Conservation (phyloP, 768 basidiomycete species). For the Cyclocybe cylindracea region DNA sequence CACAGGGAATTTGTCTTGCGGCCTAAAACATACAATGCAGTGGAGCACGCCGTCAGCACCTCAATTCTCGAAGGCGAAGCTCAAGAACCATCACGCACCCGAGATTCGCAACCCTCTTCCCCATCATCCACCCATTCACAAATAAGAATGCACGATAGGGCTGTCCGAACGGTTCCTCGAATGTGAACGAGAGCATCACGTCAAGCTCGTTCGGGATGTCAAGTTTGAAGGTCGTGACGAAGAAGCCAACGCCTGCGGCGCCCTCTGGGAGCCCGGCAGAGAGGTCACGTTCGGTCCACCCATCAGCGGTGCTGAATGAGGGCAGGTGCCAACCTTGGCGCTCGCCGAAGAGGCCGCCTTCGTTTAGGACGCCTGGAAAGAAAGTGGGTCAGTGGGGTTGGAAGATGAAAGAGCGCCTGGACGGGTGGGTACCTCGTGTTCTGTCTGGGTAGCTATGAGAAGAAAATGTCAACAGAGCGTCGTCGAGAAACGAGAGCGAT, state of each 20-base stretch:
- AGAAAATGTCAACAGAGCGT: neutral
- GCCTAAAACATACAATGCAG: constrained; percentile 37
- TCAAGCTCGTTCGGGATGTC: constrained; percentile 62
- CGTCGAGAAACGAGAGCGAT: neutral
- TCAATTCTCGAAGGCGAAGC: neutral
- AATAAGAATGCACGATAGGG: constrained; percentile 75
- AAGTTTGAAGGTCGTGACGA: constrained; percentile 72
- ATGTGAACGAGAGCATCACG: constrained; percentile 70
- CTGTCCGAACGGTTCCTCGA: constrained; percentile 57
- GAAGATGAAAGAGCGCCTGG: neutral
- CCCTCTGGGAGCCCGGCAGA: constrained; percentile 57
- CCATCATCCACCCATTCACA: constrained; percentile 91
- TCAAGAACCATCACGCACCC: constrained; percentile 42
- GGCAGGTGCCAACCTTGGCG: constrained; percentile 76
- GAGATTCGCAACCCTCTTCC: constrained; percentile 72
- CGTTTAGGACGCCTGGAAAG: constrained; percentile 57
- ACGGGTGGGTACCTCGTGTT: constrained; percentile 39
- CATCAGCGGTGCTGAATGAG: constrained; percentile 56
- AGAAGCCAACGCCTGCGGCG: constrained; percentile 77
- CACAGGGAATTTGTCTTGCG: constrained; percentile 81
- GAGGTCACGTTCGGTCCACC: constrained; percentile 60
- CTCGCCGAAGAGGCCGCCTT: constrained; percentile 74
- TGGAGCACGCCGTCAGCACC: neutral
- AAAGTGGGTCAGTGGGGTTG: neutral
- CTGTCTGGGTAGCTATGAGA: constrained; percentile 71